Evolutionary conservation across 352 stramenopile genomes (phyloP), one percentile per base, ranked within the genome.

Genomic region (Pythium periplocum): DNA sequence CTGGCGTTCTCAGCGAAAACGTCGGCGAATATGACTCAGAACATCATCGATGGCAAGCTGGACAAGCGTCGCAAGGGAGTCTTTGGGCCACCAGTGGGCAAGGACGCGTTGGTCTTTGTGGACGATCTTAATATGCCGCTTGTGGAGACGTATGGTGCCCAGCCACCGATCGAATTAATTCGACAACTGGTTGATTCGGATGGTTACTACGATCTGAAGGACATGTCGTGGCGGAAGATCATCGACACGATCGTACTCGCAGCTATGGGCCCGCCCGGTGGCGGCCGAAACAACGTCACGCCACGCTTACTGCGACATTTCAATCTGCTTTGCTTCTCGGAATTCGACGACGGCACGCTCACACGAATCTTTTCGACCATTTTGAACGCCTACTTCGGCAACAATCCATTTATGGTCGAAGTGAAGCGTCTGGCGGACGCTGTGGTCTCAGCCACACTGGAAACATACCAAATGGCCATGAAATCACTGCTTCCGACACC

Each of bases 101-200:
- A 96, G 51, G 66, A 78, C 47, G 78, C 76, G 17, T 77, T 98
- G 6, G 61, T 98, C 8, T 97, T 97, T 66, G 89, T 98, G 3
- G 92, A 98, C 52, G 91, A 98, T 63, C 58, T 98, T n/a, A 98
- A 98, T 49, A 97, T 98, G 92, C 92, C 92, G n/a, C 68, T 96
- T 4, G 87, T 98, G 0, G 91, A 98, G 62, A 96, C 84, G 3
- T 98, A 98, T 55, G 92, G 90, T 3, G 92, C 91, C 2, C 92
- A 98, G 63, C 91, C 91, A 17, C 92, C 92, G 1, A 94, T 98
- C 41, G 92, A 98, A 55, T 67, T 98, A 17, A 68, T 98, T 37
- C 77, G 91, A 5, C 91, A 98, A 59, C 74, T 97, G 11, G 83
- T 97, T 38, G 89, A 97, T 55, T 86, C 62, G 26, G 90, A 78